phyloP scores from a whole-genome alignment of 2,329 filamentous ascomycete species.

The Exophiala spinifera region DNA sequence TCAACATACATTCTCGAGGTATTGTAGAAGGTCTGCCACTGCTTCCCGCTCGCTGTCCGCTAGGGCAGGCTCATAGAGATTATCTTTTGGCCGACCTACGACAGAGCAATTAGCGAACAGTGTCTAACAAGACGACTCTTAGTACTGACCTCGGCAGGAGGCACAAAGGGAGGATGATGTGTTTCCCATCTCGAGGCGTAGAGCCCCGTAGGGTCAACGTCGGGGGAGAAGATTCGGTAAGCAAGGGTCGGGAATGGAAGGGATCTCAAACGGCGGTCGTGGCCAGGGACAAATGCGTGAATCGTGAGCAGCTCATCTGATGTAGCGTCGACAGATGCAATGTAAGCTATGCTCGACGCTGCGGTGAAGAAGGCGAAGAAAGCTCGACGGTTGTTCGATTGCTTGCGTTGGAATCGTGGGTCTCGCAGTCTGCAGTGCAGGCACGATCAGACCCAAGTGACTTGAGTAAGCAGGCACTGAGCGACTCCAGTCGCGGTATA shows the following conservation, averaged over 20 bases:
- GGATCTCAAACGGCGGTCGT: slow-evolving; percentile 2
- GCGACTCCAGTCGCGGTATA: neutral
- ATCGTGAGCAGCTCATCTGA: slow-evolving; percentile 18
- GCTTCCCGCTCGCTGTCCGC: slow-evolving; percentile 96
- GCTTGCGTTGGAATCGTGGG: neutral
- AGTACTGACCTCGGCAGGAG: slow-evolving; percentile 28
- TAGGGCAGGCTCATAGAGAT: slow-evolving; percentile 79
- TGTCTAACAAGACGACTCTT: neutral
- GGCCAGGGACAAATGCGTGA: slow-evolving; percentile 2
- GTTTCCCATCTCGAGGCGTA: slow-evolving; percentile 29
- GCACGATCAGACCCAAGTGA: neutral
- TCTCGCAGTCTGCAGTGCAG: neutral
- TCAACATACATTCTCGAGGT: slow-evolving; percentile 85
- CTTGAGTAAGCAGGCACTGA: neutral
- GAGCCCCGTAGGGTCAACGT: slow-evolving; percentile 23
- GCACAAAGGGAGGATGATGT: slow-evolving; percentile 29
- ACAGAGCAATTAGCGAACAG: slow-evolving; percentile 10
- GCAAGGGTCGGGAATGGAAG: slow-evolving; percentile 1
- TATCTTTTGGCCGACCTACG: slow-evolving; percentile 72
- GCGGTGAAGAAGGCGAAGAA: slow-evolving; percentile 3
- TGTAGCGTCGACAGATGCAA: slow-evolving; percentile 16
- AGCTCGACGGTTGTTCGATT: neutral
- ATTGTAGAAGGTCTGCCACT: slow-evolving; percentile 89
- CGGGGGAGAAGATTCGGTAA: slow-evolving; percentile 6
- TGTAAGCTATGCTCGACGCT: slow-evolving; percentile 9